Evolutionary conservation across 176 grass and related monocot species (phyloP), one percentile per base, ranked within the genome.

Genomic region (Typha latifolia): DNA sequence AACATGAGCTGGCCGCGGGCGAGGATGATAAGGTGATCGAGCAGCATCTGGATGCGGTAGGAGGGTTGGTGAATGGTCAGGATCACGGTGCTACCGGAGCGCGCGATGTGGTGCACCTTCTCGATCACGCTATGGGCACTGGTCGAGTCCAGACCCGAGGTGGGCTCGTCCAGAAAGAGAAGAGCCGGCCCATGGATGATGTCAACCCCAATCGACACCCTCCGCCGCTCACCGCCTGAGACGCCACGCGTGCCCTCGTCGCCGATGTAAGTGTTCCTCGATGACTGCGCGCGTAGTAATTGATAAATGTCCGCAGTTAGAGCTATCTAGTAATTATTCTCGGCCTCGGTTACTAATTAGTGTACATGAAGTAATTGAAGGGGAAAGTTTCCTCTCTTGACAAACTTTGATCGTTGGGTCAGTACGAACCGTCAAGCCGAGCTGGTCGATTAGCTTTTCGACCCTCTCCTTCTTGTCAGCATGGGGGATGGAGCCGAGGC

Each of bases 101-200:
- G 82, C 16, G 85, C 85, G 76, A 87, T 80, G 80, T 83, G 76
- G 77, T 83, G 80, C 72, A 83, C 85, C 80, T 79, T 86, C 82
- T 90, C 76, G 59, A 95, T 79, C 70, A 95, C 90, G 68, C 78
- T 86, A 74, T 84, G 73, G 53, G 90, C 90, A 73, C 86, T 90
- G n/a, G 90, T 95, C 1, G 90, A 95, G 77, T 95, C 86, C 11
- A 90, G 77, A 48, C 86, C 90, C 1, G 80, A 86, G 49, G 85
- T 86, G 15, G 86, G 86, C 68, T 90, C 90, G 70, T 95, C 90
- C 8, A 95, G 76, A 74, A 95, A 90, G 49, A 95, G 74, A 13
- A 90, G 79, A 43, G 76, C 52, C 12, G 86, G 90, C 2, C 79
- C 86, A 62, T 95, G 86, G 63, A 95, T 85, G 69, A 95, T 95